These are phyloP conservation scores for Verticillium nubilum DNA, from an alignment of 2,329 filamentous ascomycete species.

Conservation along the genomic window DNA sequence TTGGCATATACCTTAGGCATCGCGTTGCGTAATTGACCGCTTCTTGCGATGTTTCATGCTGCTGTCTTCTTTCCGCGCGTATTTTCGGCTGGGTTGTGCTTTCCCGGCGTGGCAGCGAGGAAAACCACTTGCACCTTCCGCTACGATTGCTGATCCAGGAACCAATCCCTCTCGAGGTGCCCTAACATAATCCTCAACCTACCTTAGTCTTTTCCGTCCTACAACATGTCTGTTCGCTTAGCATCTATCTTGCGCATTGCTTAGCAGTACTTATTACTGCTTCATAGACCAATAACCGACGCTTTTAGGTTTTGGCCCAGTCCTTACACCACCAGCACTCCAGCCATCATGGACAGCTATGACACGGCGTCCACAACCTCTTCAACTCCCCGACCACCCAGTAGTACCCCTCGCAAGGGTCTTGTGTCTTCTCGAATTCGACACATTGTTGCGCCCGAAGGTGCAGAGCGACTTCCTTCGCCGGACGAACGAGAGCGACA, in stretches of 20 bases:
- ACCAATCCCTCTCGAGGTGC: neutral
- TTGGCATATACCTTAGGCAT: neutral
- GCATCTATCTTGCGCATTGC: neutral
- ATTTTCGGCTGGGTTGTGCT: neutral
- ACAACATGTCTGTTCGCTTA: neutral
- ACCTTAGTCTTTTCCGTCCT: neutral
- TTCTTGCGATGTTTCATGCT: conserved; percentile 10
- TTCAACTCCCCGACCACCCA: conserved; percentile 1
- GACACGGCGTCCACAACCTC: conserved; percentile 7
- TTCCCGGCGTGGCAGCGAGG: neutral
- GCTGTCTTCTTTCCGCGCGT: neutral
- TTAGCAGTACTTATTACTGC: neutral
- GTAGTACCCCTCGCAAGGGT: conserved; percentile 20
- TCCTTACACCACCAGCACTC: neutral
- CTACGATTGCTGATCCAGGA: neutral
- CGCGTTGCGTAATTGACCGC: conserved; percentile 14
- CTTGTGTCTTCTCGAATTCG: conserved; percentile 26
- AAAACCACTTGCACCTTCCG: neutral
- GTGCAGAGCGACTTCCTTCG: conserved; percentile 9
- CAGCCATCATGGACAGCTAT: neutral
- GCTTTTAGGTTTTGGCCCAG: neutral
- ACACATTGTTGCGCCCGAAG: conserved; percentile 15
- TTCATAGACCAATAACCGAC: neutral
- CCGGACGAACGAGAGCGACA: conserved; percentile 16
- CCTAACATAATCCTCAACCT: neutral